Base-by-base conservation (phyloP, 331 rosid species). In the Malus hybrid region DNA sequence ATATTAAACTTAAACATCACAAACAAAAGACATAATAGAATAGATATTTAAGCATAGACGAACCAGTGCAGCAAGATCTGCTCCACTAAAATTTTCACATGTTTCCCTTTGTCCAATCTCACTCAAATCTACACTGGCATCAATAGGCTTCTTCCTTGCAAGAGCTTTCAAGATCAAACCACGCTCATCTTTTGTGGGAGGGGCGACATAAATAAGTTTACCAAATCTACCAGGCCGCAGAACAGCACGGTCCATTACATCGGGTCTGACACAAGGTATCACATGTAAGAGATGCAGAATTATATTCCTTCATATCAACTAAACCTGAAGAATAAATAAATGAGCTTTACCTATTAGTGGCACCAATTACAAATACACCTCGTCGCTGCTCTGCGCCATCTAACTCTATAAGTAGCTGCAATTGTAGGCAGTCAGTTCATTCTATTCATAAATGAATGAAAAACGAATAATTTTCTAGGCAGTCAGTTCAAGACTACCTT, bases 151-250 rank as follows among this genome's bases (percentile, higher is more conserved):
- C 75, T 87, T 91, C 82, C 86, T 86, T 82, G 84, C 91, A 79
- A 89, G 88, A 79, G 97, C 89, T 86, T 88, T 81, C 66, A 93
- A 83, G 73, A 93, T 86, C 76, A 86, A 65, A n/a, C 86, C 90
- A n/a, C 98, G 93, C 78, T 91, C 87, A 2, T 46, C 78, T 2
- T 90, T 72, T 46, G 60, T 83, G 36, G 97, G 98, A 29, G 90
- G 87, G 66, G 98, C 94, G 66, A 93, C 96, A 73, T 91, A 87
- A 56, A 93, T 84, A 77, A 73, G 89, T 83, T 88, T 93, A 15
- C 97, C 97, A 57, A 93, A 86, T 73, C 97, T 86, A 36, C 98
- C 98, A 6, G 96, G 96, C 56, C 98, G 81, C 20, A 93, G 73
- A 75, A 93, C 60, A 18, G 98, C 97, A 15, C 48, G 79, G 73